Base-by-base conservation (phyloP, 163 green algal genomes). In the Trebouxia gelatinosa region DNA sequence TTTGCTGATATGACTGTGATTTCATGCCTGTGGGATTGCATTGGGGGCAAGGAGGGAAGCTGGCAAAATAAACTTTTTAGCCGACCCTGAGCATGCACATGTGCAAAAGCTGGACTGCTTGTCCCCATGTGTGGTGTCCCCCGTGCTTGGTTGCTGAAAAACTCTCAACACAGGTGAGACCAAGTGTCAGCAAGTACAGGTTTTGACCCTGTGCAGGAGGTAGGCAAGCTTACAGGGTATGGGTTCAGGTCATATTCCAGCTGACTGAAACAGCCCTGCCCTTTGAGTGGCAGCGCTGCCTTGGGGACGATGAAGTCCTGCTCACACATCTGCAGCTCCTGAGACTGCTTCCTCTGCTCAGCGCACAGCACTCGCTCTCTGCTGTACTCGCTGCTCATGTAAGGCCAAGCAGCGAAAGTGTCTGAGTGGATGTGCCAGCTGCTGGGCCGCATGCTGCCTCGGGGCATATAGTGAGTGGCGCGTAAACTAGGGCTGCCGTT, bases 391-490 rank as follows among this genome's bases (percentile, higher is more conserved):
- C 67, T 59, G 28, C 67, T 59, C 5, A 64, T 61, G 43, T 61
- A 59, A 19, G 68, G 68, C 40, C 28, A 61, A 5, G 43, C 39
- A 17, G 32, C 40, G 19, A 62, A 61, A 11, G 61, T 62, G 40
- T 62, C 40, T 40, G 40, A 46, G 68, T 76, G 68, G 17, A 76
- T 62, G 40, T 76, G 68, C 29, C 40, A 62, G 68, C 40, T 76
- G 68, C 28, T 62, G 28, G 68, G 68, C 9, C 39, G 43, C 40
- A 62, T 62, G 40, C 29, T 59, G 28, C 23, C 48, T 9, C 29
- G 39, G 3, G 68, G 68, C 40, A 76, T 76, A 43, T 76, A 76
- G 29, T 62, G 68, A 29, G 40, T 76, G 19, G 68, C 68, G 40
- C 68, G 68, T 28, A 76, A n/a, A 43, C 40, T 62, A 28, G 68